phyloP scores from a whole-genome alignment of 805 yeast genomes.

The Spathaspora gorwiae region DNA sequence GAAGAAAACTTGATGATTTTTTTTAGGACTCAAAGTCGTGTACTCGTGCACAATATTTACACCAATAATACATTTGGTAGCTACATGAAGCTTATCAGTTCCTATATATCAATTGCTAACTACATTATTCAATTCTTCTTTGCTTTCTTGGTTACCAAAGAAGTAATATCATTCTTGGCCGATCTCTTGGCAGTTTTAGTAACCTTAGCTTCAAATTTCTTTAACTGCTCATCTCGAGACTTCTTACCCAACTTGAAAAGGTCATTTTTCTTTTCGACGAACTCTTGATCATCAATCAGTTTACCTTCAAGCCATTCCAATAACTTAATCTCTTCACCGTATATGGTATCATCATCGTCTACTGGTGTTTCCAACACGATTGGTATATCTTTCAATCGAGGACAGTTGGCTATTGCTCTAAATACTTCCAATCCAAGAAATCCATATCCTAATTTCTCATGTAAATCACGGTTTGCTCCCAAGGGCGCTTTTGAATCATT shows the following conservation, averaged over 20 bases:
- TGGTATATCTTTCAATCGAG: slow-evolving; percentile 62
- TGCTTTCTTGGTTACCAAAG: slow-evolving; percentile 15
- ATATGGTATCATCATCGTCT: slow-evolving; percentile 55
- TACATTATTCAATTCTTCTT: slow-evolving; percentile 5
- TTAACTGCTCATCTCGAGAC: slow-evolving; percentile 65
- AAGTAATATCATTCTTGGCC: slow-evolving; percentile 10
- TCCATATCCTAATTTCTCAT: slow-evolving; percentile 85
- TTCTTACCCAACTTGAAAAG: slow-evolving; percentile 58
- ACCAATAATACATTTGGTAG: not conserved
- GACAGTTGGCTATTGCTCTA: slow-evolving; percentile 67
- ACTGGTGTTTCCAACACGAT: slow-evolving; percentile 86
- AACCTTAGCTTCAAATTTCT: slow-evolving; percentile 56
- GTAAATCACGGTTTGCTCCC: slow-evolving; percentile 86
- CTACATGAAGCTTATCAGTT: not conserved
- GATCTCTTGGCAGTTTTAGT: slow-evolving; percentile 19
- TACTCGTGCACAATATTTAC: too few species aligned
- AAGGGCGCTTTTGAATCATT: slow-evolving; percentile 95
- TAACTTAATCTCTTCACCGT: slow-evolving; percentile 78
- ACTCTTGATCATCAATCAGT: slow-evolving; percentile 50
- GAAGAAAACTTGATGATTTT: too few species aligned
- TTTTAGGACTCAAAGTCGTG: too few species aligned
- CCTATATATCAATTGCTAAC: not conserved
- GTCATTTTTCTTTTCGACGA: slow-evolving; percentile 41
- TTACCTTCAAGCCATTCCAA: slow-evolving; percentile 77
- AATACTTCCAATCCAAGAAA: slow-evolving; percentile 85